Conservation (phyloP, 2,329 filamentous ascomycete species). For the Nemania diffusa region DNA sequence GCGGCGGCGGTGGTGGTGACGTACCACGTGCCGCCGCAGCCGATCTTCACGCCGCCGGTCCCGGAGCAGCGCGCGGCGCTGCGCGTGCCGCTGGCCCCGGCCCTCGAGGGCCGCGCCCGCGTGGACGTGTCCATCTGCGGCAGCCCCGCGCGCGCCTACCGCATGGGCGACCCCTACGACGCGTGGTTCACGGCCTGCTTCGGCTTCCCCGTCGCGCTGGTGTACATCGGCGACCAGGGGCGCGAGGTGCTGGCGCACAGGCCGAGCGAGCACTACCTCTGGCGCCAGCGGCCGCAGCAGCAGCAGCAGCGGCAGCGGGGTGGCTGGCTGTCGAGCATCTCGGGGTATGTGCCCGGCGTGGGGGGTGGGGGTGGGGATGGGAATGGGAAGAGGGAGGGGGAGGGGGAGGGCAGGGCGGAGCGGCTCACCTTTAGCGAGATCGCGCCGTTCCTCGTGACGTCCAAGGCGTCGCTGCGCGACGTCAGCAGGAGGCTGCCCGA, state of each 20-base stretch:
- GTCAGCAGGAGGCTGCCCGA: conserved; percentile 67
- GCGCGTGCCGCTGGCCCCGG: conserved; percentile 67
- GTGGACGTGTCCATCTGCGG: conserved; percentile 68
- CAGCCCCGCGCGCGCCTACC: conserved; percentile 67
- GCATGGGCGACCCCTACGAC: conserved; percentile 70
- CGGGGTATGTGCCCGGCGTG: conserved; percentile 48
- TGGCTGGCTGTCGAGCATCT: conserved; percentile 52
- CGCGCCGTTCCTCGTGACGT: conserved; percentile 79
- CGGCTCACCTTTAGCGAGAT: conserved; percentile 78
- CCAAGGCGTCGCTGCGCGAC: conserved; percentile 74
- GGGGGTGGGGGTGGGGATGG: neutral
- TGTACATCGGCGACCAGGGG: conserved; percentile 71
- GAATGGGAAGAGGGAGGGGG: too few relatives aligned
- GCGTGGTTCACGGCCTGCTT: conserved; percentile 75
- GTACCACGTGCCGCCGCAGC: conserved; percentile 54
- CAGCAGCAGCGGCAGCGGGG: conserved; percentile 32
- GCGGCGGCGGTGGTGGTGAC: conserved; percentile 58
- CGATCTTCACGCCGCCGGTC: conserved; percentile 51
- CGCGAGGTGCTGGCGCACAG: conserved; percentile 71
- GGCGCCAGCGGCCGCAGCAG: conserved; percentile 33
- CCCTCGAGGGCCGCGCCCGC: conserved; percentile 56
- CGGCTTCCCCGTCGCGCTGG: conserved; percentile 68
- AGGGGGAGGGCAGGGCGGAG: conserved; percentile 45
- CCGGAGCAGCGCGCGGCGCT: conserved; percentile 54
- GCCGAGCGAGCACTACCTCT: conserved; percentile 48